phyloP scores from a whole-genome alignment of 2,329 filamentous ascomycete genomes.

The Neofusicoccum ribis region DNA sequence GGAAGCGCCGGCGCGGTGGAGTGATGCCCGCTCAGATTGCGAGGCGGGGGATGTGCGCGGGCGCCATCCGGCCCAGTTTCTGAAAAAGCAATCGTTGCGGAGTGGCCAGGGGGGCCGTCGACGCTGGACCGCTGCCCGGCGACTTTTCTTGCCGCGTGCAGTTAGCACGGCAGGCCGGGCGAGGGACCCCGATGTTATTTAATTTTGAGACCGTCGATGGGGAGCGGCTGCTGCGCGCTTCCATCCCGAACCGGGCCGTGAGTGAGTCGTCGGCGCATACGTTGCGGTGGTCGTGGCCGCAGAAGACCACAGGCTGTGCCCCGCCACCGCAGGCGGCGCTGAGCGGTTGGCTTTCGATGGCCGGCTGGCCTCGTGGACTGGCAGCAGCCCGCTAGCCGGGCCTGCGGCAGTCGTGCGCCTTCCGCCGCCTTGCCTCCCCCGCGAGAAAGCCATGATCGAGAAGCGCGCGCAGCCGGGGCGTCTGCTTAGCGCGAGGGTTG shows the following conservation, averaged over 20 bases:
- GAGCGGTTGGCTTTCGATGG: not conserved
- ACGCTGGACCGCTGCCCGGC: not conserved
- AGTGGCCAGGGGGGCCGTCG: too few relatives aligned
- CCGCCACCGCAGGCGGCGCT: not conserved
- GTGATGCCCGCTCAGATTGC: too few relatives aligned
- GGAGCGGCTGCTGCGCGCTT: too few relatives aligned
- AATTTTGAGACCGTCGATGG: too few relatives aligned
- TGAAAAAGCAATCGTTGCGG: too few relatives aligned
- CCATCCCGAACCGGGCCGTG: not conserved
- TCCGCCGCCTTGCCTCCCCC: not conserved
- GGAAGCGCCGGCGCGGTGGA: too few relatives aligned
- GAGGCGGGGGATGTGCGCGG: too few relatives aligned
- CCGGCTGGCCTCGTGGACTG: not conserved
- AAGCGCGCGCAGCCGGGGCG: too few relatives aligned
- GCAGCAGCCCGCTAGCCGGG: too few relatives aligned
- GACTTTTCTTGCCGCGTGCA: not conserved
- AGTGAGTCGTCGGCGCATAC: not conserved
- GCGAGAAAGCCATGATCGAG: not conserved
- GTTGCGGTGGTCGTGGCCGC: not conserved
- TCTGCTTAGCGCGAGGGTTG: too few relatives aligned
- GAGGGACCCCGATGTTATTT: too few relatives aligned
- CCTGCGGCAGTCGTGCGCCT: not conserved
- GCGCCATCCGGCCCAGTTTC: too few relatives aligned
- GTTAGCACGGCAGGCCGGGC: not conserved
- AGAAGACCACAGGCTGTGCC: not conserved